Conservation (phyloP, 1,284 basidiomycete genomes). For the Crepidotus sp. region DNA sequence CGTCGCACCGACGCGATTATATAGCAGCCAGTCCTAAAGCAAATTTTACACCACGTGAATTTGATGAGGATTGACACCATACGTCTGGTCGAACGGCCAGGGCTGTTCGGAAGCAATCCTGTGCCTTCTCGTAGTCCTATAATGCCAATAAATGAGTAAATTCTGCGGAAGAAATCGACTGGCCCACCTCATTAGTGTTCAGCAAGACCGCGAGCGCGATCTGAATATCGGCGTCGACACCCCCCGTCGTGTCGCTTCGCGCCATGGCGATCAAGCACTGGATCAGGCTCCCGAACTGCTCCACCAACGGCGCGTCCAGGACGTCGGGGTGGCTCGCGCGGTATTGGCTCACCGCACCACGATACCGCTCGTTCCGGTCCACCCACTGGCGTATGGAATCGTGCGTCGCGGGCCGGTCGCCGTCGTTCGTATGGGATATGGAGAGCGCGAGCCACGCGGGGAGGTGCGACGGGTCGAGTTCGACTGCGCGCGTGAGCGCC, state of each 20-base stretch:
- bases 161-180: conserved; percentile 2
- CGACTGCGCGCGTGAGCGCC: conserved; percentile 75
- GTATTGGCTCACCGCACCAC: conserved; percentile 37
- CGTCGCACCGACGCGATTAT: conserved; percentile 94
- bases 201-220: conserved; percentile 91
- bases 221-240: conserved; percentile 90
- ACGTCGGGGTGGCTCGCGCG: conserved; percentile 28
- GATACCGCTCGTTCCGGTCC: conserved; percentile 47
- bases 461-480: conserved; percentile 70
- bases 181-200: conserved; percentile 75
- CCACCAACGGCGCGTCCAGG: conserved; percentile 27
- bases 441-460: conserved; percentile 88
- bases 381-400: conserved; percentile 83
- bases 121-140: conserved; percentile 86
- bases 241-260: conserved; percentile 40
- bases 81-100: conserved; percentile 83
- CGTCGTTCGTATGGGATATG: conserved; percentile 91
- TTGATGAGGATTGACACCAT: conserved; percentile 22
- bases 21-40: conserved; percentile 84
- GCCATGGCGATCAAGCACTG: conserved; percentile 65
- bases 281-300: conserved; percentile 44
- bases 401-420: conserved; percentile 64
- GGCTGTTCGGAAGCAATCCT: conserved; percentile 91
- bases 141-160: conserved; percentile 10
- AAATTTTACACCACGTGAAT: neutral